Conservation (phyloP, 495 filamentous ascomycete genomes). For the Letharia columbiana region DNA sequence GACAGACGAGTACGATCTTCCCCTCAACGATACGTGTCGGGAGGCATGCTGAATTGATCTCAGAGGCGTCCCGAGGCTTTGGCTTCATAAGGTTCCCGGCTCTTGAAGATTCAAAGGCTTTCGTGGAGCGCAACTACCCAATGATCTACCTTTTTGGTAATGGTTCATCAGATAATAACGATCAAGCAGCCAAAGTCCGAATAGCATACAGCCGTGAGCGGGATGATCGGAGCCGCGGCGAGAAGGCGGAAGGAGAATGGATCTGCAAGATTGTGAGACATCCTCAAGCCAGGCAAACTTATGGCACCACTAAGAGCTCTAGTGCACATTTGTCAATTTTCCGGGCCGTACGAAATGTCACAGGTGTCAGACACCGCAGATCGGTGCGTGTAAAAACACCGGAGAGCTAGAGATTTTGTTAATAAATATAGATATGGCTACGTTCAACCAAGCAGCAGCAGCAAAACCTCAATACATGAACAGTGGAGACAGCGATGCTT, state of each 20-base stretch:
- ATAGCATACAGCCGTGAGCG: constrained; percentile 52
- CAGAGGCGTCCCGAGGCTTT: constrained; percentile 54
- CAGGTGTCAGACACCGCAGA: constrained; percentile 61
- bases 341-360: constrained; percentile 61
- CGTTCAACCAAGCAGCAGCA: constrained; percentile 4
- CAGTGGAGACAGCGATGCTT: constrained; percentile 74
- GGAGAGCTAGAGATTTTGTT: constrained; percentile 27
- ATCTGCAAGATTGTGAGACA: constrained; percentile 56
- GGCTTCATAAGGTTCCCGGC: constrained; percentile 60
- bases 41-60: constrained; percentile 13
- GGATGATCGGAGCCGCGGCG: constrained; percentile 42
- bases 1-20: constrained; percentile 49
- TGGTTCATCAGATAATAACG: constrained; percentile 37
- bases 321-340: constrained; percentile 71
- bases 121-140: constrained; percentile 60
- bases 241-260: constrained; percentile 63
- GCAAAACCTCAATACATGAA: constrained; percentile 38
- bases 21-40: not conserved
- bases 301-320: constrained; percentile 19
- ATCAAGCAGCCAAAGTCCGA: constrained; percentile 49
- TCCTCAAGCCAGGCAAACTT: not conserved
- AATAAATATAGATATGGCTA: constrained; percentile 17
- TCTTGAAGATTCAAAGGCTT: constrained; percentile 51
- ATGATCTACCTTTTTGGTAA: constrained; percentile 48
- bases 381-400: constrained; percentile 45